These are phyloP conservation scores for Apiotrichum gracile DNA, from an alignment of 1,284 basidiomycete genomes.

Conservation along the genomic window DNA sequence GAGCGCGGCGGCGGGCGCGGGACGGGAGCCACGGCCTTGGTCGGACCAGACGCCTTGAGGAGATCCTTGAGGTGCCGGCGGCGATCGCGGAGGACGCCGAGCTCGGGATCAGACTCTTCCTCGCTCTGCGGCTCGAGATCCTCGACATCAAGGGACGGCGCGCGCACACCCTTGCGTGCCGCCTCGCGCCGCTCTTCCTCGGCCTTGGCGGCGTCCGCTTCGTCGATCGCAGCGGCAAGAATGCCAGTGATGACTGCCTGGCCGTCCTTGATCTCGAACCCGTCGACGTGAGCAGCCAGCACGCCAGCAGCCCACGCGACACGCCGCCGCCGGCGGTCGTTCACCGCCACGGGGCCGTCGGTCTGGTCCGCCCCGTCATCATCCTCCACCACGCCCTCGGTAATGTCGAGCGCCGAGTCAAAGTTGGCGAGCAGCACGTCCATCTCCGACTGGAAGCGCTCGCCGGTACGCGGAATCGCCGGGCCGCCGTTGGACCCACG, in stretches of 20 bases:
- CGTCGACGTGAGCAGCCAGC: slow-evolving; percentile 65
- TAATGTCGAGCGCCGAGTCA: slow-evolving; percentile 49
- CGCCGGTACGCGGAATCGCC: slow-evolving; percentile 50
- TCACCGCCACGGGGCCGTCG: slow-evolving; percentile 43
- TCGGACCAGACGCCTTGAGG: slow-evolving; percentile 13
- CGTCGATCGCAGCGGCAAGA: slow-evolving; percentile 62
- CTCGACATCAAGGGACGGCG: slow-evolving; percentile 48
- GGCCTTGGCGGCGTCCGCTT: slow-evolving; percentile 59
- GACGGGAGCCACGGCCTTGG: not conserved
- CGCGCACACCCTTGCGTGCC: slow-evolving; percentile 11
- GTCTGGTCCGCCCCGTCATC: slow-evolving; percentile 52
- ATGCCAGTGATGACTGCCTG: slow-evolving; percentile 56
- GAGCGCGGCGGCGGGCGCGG: not conserved
- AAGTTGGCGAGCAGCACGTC: slow-evolving; percentile 67
- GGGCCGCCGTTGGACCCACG: slow-evolving; percentile 35
- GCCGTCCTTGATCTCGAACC: slow-evolving; percentile 58
- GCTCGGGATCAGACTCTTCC: slow-evolving; percentile 60
- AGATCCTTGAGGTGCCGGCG: slow-evolving; percentile 48
- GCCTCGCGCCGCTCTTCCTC: slow-evolving; percentile 23
- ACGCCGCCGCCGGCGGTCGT: slow-evolving; percentile 61
- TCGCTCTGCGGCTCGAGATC: slow-evolving; percentile 56
- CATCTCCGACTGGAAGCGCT: slow-evolving; percentile 57
- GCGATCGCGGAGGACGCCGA: slow-evolving; percentile 61
- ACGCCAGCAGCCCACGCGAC: slow-evolving; percentile 65
- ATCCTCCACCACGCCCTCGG: slow-evolving; percentile 73